Base-by-base conservation (phyloP, 2,329 filamentous ascomycete genomes). In the Diplocarpon rosae region DNA sequence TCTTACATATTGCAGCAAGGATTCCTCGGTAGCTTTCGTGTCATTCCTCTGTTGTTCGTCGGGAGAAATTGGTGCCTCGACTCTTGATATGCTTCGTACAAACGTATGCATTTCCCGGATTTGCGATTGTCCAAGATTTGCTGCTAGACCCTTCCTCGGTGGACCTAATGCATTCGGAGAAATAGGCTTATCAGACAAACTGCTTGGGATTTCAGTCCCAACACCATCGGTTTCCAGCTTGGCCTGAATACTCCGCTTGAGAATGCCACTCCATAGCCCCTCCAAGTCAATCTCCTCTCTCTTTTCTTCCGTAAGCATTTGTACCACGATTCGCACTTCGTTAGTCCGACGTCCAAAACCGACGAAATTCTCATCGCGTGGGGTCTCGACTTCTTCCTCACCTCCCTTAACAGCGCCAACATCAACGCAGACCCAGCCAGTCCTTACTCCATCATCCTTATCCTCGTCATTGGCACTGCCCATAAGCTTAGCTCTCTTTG, bases 361-460 rank as follows among this genome's bases (percentile, higher is more conserved):
- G 29, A 87, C 80, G 46, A 89, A 78, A 8, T 74, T 70, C 13
- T 68, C 66, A 15, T 71, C 68, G 31, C 71, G 59, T 20, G 68
- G 63, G 10, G 65, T 61, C 12, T 65, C 59, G 49, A 76, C 70
- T 16, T 42, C 43, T 20, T 51, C 46, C 8, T 61, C 58, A 13
- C 61, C 57, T n/a, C 71, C 73, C 35, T 82, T 76, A 1, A 87
- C 72, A 13, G 75, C 76, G 4, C 85, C 86, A 9, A 92, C 75
- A 60, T 95, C 93, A 49, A 96, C 85, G 64, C 92, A 98, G 15
- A 98, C 83, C 92, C 92, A 98, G 9, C 88, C 89, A 1, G 90
- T 95, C 11, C 83, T 81, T 42, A 95, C 85, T 2, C 89, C 90
- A 59, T 95, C 86, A 55, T 95, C 89, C 1, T 73, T 68, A 38